A percentile compares a stretch with the other conserved stretches of the same genome.
Conservation (phyloP, 1,284 basidiomycete species). For the Schizophyllum commune region DNA sequence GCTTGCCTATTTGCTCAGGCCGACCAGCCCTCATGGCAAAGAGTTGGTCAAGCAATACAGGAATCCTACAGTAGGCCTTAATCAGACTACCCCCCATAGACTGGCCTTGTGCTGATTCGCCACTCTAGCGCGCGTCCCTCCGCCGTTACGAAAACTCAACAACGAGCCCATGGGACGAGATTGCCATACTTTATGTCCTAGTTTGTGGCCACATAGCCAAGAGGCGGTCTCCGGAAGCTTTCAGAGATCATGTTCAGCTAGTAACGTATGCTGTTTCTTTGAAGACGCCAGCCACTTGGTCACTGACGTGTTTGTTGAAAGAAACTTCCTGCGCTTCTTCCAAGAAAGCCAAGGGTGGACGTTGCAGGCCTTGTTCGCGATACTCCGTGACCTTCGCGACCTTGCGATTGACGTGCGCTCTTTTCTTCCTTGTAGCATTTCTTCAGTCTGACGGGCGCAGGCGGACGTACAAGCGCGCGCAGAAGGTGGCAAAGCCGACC, state of each 20-base stretch:
- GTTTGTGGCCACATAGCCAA: conserved; percentile 62
- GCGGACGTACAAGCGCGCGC: conserved; percentile 60
- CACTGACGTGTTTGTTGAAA: conserved; percentile 17
- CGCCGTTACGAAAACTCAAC: conserved; percentile 56
- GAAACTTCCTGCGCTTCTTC: conserved; percentile 73
- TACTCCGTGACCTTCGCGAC: conserved; percentile 73
- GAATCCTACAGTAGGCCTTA: conserved; percentile 6
- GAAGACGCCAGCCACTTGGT: background rate
- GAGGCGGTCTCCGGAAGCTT: conserved; percentile 60
- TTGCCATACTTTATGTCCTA: conserved; percentile 71
- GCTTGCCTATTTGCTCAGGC: conserved; percentile 64
- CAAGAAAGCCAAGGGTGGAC: conserved; percentile 76
- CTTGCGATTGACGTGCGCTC: conserved; percentile 63
- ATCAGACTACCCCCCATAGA: background rate
- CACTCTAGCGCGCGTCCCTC: conserved; percentile 38
- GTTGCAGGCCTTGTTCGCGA: conserved; percentile 70
- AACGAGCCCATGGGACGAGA: conserved; percentile 72
- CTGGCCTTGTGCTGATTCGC: background rate
- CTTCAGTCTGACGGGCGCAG: too few relatives aligned
- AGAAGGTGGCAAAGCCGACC: conserved; percentile 54
- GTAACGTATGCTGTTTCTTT: conserved; percentile 42
- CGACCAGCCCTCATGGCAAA: conserved; percentile 67
- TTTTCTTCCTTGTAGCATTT: too few relatives aligned
- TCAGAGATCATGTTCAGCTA: conserved; percentile 64
- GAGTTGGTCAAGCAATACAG: conserved; percentile 61